Conservation (phyloP, 2,329 filamentous ascomycete genomes). For the Fusarium sp. region DNA sequence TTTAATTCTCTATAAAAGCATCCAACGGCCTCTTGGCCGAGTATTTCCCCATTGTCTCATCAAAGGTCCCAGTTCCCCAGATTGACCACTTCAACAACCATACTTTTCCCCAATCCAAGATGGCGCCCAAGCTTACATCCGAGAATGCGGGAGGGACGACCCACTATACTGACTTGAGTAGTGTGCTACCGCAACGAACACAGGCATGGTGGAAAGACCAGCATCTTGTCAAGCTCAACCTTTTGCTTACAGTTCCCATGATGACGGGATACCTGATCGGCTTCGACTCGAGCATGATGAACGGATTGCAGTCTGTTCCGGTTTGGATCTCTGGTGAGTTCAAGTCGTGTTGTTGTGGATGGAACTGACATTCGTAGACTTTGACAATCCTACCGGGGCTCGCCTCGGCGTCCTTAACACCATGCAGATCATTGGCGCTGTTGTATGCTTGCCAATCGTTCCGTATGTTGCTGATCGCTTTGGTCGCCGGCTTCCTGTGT, state of each 20-base stretch:
- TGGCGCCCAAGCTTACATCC: not conserved
- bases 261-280: not conserved
- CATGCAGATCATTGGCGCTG: conserved; percentile 3
- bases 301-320: not conserved
- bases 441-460: not conserved
- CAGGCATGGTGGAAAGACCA: not conserved
- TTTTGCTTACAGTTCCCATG: not conserved
- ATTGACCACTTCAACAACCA: not conserved
- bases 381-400: not conserved
- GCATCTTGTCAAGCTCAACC: not conserved
- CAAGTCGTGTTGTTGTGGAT: not conserved
- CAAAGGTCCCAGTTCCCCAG: not conserved
- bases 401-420: not conserved
- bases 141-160: not conserved
- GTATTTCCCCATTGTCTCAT: not conserved
- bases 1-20: not conserved
- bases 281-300: conserved; percentile 4
- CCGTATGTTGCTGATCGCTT: not conserved
- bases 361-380: not conserved
- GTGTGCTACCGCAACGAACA: not conserved
- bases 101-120: not conserved
- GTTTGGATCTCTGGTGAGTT: conserved; percentile 1
- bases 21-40: not conserved
- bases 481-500: not conserved
- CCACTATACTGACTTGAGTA: not conserved